phyloP scores from a whole-genome alignment of 129 eudicot species.

The Sambucus nigra region DNA sequence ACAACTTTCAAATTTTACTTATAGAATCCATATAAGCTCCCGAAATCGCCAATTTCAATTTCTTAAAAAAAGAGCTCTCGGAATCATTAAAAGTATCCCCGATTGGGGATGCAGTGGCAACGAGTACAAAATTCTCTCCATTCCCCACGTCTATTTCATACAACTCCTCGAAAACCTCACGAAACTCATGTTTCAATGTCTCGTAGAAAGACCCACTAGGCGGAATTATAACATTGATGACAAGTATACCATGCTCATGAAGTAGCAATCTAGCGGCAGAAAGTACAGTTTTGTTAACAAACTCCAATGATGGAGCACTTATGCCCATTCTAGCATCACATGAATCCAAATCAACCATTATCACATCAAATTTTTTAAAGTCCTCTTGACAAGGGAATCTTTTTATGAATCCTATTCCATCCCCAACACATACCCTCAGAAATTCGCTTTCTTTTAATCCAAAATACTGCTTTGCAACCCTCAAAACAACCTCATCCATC shows the following conservation, averaged over 20 bases:
- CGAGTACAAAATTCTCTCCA: slow-evolving; percentile 63
- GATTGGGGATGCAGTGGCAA: slow-evolving; percentile 43
- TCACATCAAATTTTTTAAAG: slow-evolving; percentile 40
- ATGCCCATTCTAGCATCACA: slow-evolving; percentile 46
- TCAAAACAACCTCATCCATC: slow-evolving; percentile 62
- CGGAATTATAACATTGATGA: slow-evolving; percentile 62
- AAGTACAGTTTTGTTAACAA: slow-evolving; percentile 43
- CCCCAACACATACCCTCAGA: slow-evolving; percentile 36
- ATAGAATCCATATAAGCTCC: slow-evolving; percentile 40
- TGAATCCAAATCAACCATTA: slow-evolving; percentile 96
- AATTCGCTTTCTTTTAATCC: slow-evolving; percentile 36
- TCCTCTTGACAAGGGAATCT: slow-evolving; percentile 15
- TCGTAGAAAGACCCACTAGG: slow-evolving; percentile 25
- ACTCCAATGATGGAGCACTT: slow-evolving; percentile 69
- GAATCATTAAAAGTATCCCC: slow-evolving; percentile 4
- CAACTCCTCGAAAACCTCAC: slow-evolving; percentile 46
- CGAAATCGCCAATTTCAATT: slow-evolving; percentile 37
- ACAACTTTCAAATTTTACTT: slow-evolving; percentile 25
- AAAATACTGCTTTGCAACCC: slow-evolving; percentile 47
- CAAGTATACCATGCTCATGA: slow-evolving; percentile 42
- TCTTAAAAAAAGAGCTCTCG: slow-evolving; percentile 23
- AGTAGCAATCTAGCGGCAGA: slow-evolving; percentile 32
- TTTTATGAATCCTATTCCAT: slow-evolving; percentile 43
- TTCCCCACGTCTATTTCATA: slow-evolving; percentile 58
- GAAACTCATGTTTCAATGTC: slow-evolving; percentile 31